A percentile compares a stretch with the other conserved stretches of the same genome.
Conservation (phyloP, 1,284 basidiomycete species). For the Agroathelia rolfsii region DNA sequence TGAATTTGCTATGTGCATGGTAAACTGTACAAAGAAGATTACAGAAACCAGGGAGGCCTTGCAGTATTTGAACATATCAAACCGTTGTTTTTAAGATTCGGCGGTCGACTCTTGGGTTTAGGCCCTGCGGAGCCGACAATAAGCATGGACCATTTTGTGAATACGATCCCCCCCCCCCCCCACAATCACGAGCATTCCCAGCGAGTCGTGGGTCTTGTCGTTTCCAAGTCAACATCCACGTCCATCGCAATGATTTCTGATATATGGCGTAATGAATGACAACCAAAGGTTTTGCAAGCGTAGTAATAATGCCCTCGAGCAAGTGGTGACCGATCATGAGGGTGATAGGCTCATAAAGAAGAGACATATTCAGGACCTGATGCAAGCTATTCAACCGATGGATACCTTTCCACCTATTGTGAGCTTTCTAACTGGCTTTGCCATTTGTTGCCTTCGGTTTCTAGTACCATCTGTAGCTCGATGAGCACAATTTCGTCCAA, state of each 20-base stretch:
- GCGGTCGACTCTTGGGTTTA: too few species aligned
- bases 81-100: too few species aligned
- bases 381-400: slow-evolving; percentile 1
- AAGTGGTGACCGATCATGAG: slow-evolving; percentile 81
- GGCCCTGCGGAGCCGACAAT: slow-evolving; percentile 31
- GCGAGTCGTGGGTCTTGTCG: slow-evolving; percentile 12
- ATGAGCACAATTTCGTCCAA: slow-evolving; percentile 62
- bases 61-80: too few species aligned
- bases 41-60: too few species aligned
- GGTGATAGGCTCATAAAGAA: slow-evolving; percentile 61
- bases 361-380: neutral
- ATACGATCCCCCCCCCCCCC: slow-evolving; percentile 72
- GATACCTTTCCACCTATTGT: slow-evolving; percentile 40
- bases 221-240: slow-evolving; percentile 6
- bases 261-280: slow-evolving; percentile 39
- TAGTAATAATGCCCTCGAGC: slow-evolving; percentile 78
- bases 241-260: slow-evolving; percentile 6
- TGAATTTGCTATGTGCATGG: too few species aligned
- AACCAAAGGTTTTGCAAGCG: slow-evolving; percentile 69
- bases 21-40: too few species aligned
- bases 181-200: slow-evolving; percentile 52
- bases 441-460: slow-evolving; percentile 43
- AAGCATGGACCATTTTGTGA: slow-evolving; percentile 69
- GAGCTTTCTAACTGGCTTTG: slow-evolving; percentile 54
- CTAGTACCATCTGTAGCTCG: slow-evolving; percentile 66